Evolutionary conservation across 192 early-diverging fungal species (phyloP).

Genomic region (Coemansia sp.): DNA sequence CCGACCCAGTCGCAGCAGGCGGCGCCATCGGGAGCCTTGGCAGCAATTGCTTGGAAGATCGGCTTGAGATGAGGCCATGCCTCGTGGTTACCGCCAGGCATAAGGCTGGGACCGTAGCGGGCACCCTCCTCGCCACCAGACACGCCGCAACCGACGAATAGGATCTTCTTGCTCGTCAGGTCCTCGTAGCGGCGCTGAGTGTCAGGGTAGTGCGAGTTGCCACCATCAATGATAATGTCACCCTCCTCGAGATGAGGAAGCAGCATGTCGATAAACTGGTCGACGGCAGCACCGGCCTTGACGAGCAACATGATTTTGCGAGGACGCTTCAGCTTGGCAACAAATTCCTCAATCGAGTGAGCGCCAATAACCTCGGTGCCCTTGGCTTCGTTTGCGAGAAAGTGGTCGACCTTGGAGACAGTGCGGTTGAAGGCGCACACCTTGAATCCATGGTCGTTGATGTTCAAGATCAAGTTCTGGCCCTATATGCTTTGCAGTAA

Average conservation of each 20-base stretch:
- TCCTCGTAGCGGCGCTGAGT: conserved; percentile 88
- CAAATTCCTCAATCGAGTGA: conserved; percentile 91
- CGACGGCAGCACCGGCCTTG: conserved; percentile 94
- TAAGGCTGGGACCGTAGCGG: conserved; percentile 92
- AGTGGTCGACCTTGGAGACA: conserved; percentile 89
- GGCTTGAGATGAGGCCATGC: conserved; percentile 94
- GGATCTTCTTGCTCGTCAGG: conserved; percentile 84
- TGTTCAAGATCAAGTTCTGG: conserved; percentile 98
- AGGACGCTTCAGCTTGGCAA: conserved; percentile 89
- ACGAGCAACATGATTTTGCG: conserved; percentile 98
- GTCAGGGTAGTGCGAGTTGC: conserved; percentile 99
- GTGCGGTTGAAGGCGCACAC: conserved; percentile 98
- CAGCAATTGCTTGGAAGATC: conserved; percentile 95
- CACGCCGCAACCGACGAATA: conserved; percentile 96
- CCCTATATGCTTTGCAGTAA: conserved; percentile 59
- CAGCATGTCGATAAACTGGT: conserved; percentile 91
- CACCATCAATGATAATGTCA: conserved; percentile 98
- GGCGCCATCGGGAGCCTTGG: conserved; percentile 76
- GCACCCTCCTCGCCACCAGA: conserved; percentile 99
- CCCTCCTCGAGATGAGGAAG: conserved; percentile 83
- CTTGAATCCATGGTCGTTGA: conserved; percentile 95
- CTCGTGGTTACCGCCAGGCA: conserved; percentile 93
- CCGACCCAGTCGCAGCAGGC: conserved; percentile 99
- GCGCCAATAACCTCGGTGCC: conserved; percentile 93
- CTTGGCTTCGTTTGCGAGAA: conserved; percentile 96